These are phyloP conservation scores for Nematocida homosporus DNA, from an alignment of 371 early-diverging fungal genomes.

Conservation along the genomic window DNA sequence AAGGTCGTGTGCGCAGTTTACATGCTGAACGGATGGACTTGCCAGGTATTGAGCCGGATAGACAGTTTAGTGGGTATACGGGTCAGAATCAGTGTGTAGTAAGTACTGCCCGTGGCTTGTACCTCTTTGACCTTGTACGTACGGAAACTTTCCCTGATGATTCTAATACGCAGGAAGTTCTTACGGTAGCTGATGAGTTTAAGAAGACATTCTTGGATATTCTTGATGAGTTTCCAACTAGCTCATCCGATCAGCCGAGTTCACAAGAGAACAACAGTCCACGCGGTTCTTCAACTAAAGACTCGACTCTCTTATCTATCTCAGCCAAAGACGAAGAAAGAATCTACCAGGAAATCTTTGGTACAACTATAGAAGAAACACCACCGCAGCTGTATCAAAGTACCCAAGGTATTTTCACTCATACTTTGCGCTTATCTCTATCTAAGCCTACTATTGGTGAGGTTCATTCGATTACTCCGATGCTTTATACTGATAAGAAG, in stretches of 20 bases:
- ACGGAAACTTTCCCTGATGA: too few species aligned
- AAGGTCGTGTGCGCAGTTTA: conserved; percentile 1
- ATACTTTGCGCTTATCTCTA: not conserved
- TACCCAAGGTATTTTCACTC: not conserved
- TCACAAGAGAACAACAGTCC: not conserved
- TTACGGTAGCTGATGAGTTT: not conserved
- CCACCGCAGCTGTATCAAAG: not conserved
- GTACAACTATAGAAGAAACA: not conserved
- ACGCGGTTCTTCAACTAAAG: not conserved
- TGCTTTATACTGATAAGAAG: conserved; percentile 11
- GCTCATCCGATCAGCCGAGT: not conserved
- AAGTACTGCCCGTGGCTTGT: not conserved
- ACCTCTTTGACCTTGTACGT: not conserved
- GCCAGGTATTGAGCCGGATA: not conserved
- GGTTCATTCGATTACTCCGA: not conserved
- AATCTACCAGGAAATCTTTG: not conserved
- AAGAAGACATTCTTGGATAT: conserved; percentile 2
- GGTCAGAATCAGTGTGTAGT: not conserved
- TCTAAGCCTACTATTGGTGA: conserved; percentile 2
- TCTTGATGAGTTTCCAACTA: not conserved
- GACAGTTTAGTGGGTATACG: conserved; percentile 1
- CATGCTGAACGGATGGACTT: not conserved
- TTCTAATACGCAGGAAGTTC: not conserved
- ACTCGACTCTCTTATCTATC: too few species aligned
- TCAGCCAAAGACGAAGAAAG: not conserved